Percentiles rank a stretch among this genome's conserved stretches.
Conservation (phyloP, 257 asterid species). For the Petunia axillaris region DNA sequence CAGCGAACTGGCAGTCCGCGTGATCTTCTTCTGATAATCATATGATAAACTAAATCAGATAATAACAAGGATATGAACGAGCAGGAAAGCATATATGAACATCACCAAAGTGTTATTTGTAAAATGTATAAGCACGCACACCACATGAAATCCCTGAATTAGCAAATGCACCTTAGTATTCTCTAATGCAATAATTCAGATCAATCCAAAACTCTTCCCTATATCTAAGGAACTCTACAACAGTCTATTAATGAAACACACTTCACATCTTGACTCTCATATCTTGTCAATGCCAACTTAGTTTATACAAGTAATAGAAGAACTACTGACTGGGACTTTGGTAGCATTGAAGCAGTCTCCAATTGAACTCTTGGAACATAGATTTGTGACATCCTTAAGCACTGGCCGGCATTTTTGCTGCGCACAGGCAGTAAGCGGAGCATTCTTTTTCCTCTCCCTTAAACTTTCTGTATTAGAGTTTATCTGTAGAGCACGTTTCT, state of each 20-base stretch:
- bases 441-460: slow-evolving; percentile 41
- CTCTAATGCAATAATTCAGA: slow-evolving; percentile 6
- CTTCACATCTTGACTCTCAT: neutral
- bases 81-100: neutral
- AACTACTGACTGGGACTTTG: slow-evolving; percentile 53
- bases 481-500: slow-evolving; percentile 46
- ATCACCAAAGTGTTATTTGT: neutral
- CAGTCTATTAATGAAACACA: neutral
- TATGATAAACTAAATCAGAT: slow-evolving; percentile 16
- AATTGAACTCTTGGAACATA: slow-evolving; percentile 50
- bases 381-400: slow-evolving; percentile 84
- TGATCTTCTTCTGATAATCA: slow-evolving; percentile 25
- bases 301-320: neutral
- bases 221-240: slow-evolving; percentile 10
- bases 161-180: slow-evolving; percentile 9
- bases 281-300: neutral
- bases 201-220: neutral
- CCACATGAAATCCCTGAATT: slow-evolving; percentile 17
- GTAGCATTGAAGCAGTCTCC: slow-evolving; percentile 50
- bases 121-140: slow-evolving; percentile 8
- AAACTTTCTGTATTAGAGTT: slow-evolving; percentile 63
- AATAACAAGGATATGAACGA: slow-evolving; percentile 14
- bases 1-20: slow-evolving; percentile 20
- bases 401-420: slow-evolving; percentile 70
- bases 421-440: slow-evolving; percentile 34